Evolutionary conservation across 164 flowering plant species (phyloP).

Genomic region (Vitis amurensis): DNA sequence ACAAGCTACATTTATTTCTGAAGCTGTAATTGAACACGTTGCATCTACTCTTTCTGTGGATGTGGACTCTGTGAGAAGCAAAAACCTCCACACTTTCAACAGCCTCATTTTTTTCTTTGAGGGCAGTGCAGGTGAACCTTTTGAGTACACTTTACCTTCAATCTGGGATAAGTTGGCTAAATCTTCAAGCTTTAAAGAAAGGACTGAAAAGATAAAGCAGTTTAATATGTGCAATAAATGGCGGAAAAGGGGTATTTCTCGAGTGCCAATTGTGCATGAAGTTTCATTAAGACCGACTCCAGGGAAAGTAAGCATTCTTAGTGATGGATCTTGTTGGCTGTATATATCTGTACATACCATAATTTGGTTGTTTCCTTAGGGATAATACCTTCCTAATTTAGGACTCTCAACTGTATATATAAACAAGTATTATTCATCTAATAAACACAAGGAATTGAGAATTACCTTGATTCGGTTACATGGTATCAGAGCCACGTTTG

Average conservation of each 20-base stretch:
- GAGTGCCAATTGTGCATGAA: slow-evolving; percentile 60
- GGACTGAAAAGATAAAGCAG: slow-evolving; percentile 40
- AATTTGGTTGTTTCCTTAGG: too few relatives aligned
- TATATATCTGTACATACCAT: too few relatives aligned
- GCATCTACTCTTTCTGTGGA: slow-evolving; percentile 74
- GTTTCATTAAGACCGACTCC: slow-evolving; percentile 61
- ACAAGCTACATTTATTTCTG: slow-evolving; percentile 81
- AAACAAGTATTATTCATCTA: too few relatives aligned
- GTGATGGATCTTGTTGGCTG: slow-evolving; percentile 56
- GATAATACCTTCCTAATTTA: too few relatives aligned
- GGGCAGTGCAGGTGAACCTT: slow-evolving; percentile 41
- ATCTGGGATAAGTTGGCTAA: slow-evolving; percentile 57
- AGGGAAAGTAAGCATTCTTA: slow-evolving; percentile 79
- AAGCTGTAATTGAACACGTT: slow-evolving; percentile 77
- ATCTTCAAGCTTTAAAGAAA: slow-evolving; percentile 49
- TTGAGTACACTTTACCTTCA: slow-evolving; percentile 70
- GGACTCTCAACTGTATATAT: too few relatives aligned
- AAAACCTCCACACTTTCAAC: slow-evolving; percentile 63
- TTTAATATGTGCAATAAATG: slow-evolving; percentile 61
- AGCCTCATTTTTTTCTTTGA: slow-evolving; percentile 58
- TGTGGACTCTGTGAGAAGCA: slow-evolving; percentile 58
- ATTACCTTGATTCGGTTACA: too few relatives aligned
- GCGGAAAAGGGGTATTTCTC: slow-evolving; percentile 81
- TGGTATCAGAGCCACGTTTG: too few relatives aligned
- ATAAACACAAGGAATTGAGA: too few relatives aligned